Base-by-base conservation (phyloP, 1,284 basidiomycete genomes). In the Entoloma clypeatum region DNA sequence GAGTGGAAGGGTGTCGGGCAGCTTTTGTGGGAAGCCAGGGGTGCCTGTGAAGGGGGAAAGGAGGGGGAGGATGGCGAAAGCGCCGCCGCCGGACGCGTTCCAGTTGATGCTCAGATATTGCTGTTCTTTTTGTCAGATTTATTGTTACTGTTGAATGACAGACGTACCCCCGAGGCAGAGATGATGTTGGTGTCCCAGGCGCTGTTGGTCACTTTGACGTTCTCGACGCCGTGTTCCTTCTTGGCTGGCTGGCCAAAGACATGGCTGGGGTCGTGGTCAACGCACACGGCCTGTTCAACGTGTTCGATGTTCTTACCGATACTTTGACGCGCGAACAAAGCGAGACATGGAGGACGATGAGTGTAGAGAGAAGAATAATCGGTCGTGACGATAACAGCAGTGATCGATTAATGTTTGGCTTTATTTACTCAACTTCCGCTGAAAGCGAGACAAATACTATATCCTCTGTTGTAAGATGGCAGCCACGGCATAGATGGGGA, bases 131-230 rank as follows among this genome's bases (percentile, higher is more conserved):
- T 28, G 40, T 48, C 26, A 50, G 43, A 41, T 51, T 29, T 40
- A 13, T 11, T 7, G n/a, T 9, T 8, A 19, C 16, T 8, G 36
- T 22, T 18, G 37, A 25, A 27, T 11, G 30, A 30, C 31, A 43
- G 25, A 67, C 79, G 59, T 59, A 89, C 87, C 32, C 74, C 83
- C 49, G 89, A 91, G n/a, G 89, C 89, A 49, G 89, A 75, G 52
- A 97, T 72, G 50, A 98, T 71, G 63, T 98, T 96, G 33, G 95
- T 98, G 65, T 99, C 95, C 92, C 92, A 98, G 11, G 95, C 92
- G 51, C 79, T 88, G 59, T 79, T 84, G 37, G 87, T 85, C 24
- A 90, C 75, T 65, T 97, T 97, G 56, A 94, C 77, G 58, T 97
- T 97, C 64, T 98, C 94, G 55, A 91, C 76, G 28, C 77, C 71